Conservation (phyloP, 352 stramenopile species). For the Globisporangium heterothallicum region DNA sequence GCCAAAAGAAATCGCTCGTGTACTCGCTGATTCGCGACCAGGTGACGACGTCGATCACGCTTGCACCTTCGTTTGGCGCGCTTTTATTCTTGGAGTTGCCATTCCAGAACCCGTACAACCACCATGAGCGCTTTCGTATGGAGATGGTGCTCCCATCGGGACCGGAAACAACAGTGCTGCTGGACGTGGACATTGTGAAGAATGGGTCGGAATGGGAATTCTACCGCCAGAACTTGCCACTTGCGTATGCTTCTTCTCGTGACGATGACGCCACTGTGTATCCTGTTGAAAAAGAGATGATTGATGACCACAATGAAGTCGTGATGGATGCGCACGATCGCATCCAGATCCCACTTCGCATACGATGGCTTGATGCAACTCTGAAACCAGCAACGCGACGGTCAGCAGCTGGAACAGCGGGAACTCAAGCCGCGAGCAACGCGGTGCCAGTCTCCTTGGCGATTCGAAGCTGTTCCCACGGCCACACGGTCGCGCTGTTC, state of each 20-base stretch:
- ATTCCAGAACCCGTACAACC: constrained; percentile 88
- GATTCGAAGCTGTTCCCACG: constrained; percentile 82
- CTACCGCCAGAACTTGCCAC: constrained; percentile 60
- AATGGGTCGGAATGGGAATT: constrained; percentile 78
- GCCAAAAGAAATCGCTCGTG: constrained; percentile 92
- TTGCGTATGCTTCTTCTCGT: too few species aligned
- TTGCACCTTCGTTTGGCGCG: constrained; percentile 78
- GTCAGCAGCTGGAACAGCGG: too few species aligned
- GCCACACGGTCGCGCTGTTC: constrained; percentile 87
- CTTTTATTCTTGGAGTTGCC: constrained; percentile 88
- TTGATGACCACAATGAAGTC: constrained; percentile 84
- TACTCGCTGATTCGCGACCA: constrained; percentile 86
- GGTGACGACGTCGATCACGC: constrained; percentile 75
- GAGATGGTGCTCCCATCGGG: constrained; percentile 51
- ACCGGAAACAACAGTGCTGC: constrained; percentile 21
- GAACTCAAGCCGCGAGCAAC: too few species aligned
- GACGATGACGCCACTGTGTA: constrained; percentile 6
- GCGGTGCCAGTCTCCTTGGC: constrained; percentile 58
- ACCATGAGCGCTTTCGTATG: constrained; percentile 89
- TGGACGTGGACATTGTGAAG: constrained; percentile 79
- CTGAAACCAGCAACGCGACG: background rate
- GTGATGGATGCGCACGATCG: constrained; percentile 83
- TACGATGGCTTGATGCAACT: constrained; percentile 70
- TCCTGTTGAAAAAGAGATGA: constrained; percentile 90
- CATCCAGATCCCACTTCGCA: constrained; percentile 81